Evolutionary conservation across 805 yeast genomes (phyloP), one percentile per base, ranked within the genome.

Genomic region (Kazachstania viticola): DNA sequence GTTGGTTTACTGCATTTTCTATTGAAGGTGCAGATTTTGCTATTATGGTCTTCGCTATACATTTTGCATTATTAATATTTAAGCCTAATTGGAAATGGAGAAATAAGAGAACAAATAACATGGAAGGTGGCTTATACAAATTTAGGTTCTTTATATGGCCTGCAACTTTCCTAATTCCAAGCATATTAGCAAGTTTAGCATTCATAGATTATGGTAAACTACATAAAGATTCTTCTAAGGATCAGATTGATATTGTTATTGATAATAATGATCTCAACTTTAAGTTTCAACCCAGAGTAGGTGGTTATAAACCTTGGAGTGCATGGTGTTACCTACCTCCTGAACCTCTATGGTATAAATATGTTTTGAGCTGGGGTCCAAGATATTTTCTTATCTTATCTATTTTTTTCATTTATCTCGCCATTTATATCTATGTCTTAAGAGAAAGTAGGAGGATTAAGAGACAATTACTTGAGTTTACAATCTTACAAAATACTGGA

Each of bases 11-110:
- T 1, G 81, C 87, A 3, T 65, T 75, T 25, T 67, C 83, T 15
- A 78, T 80, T 11, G 93, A 82, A 54, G 94, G 94, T 14, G 84
- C 87, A 2, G 96, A 85, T 55, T 49, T 83, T 22, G 85, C 91
- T 13, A 85, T 84, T 32, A 60, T 83, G 21, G 67, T 78, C 22
- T 79, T 85, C 57, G 94, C 95, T 2, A 56, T 84, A 12, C 95
- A 85, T 56, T 79, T 88, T 8, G 82, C 74, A 17, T 49, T 84
- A 27, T 58, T 83, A 19, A 78, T 85, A 4, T 80, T 82, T 53
- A 61, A 63, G 37, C 83, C 88, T 1, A 64, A 61, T 18, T 62
- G 65, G 36, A 65, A 62, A 35, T 62, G 67, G 42, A 54, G 56
- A 28, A 52, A 51, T 36, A 47, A 45, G 9, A 51, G 58, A 35